Percentiles rank a stretch among this genome's conserved stretches.
Conservation (phyloP, 768 basidiomycete genomes). For the Podaxis pistillaris region DNA sequence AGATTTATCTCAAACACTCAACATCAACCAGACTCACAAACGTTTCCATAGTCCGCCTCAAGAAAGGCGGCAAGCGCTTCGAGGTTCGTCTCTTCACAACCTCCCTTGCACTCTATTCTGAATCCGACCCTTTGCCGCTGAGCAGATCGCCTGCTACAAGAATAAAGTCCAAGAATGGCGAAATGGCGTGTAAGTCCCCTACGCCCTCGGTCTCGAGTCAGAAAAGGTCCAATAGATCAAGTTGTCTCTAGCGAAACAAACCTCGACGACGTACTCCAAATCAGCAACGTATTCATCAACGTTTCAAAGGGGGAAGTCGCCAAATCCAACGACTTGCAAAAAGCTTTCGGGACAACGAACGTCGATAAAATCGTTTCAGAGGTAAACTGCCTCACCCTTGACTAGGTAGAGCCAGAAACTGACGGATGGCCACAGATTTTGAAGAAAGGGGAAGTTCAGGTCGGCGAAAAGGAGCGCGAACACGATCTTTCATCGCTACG, state of each 20-base stretch:
- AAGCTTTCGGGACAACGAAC: slow-evolving; percentile 82
- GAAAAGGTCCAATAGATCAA: neutral
- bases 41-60: slow-evolving; percentile 92
- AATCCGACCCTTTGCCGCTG: neutral
- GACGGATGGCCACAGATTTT: slow-evolving; percentile 59
- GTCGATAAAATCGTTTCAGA: slow-evolving; percentile 75
- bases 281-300: slow-evolving; percentile 93
- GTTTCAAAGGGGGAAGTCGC: slow-evolving; percentile 96
- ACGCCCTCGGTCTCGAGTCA: neutral
- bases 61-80: slow-evolving; percentile 97
- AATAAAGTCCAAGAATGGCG: slow-evolving; percentile 99
- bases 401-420: neutral
- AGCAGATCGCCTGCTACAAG: slow-evolving; percentile 94
- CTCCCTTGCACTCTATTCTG: neutral
- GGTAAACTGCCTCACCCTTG: slow-evolving; percentile 37
- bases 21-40: slow-evolving; percentile 75
- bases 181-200: slow-evolving; percentile 71
- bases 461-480: slow-evolving; percentile 94
- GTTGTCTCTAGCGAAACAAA: slow-evolving; percentile 69
- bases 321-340: slow-evolving; percentile 84
- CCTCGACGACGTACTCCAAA: slow-evolving; percentile 94
- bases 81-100: slow-evolving; percentile 54
- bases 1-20: neutral
- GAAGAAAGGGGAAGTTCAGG: slow-evolving; percentile 94
- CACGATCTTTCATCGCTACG: slow-evolving; percentile 83